Conservation (phyloP, 495 filamentous ascomycete species). For the Pyrenopolyporus hunteri region DNA sequence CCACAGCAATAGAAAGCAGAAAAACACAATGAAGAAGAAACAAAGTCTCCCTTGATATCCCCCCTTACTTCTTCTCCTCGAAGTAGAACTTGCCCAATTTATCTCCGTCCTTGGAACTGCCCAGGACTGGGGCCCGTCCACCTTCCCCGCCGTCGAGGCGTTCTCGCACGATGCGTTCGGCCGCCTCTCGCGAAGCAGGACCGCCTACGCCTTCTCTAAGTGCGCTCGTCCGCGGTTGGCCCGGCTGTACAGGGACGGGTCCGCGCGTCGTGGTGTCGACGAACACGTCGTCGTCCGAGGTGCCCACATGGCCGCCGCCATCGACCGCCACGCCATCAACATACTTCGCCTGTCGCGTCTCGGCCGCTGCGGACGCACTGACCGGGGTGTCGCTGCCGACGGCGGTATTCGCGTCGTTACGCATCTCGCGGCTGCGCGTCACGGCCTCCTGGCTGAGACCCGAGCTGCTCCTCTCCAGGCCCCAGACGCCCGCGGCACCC, state of each 20-base stretch:
- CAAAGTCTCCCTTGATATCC: background rate
- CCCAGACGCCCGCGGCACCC: slow-evolving; percentile 41
- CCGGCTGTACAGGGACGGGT: slow-evolving; percentile 45
- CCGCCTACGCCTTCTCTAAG: slow-evolving; percentile 44
- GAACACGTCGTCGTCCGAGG: slow-evolving; percentile 46
- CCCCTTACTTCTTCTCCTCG: slow-evolving; percentile 52
- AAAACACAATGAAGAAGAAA: background rate
- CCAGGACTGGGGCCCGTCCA: slow-evolving; percentile 44
- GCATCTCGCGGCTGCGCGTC: slow-evolving; percentile 34
- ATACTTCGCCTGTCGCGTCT: slow-evolving; percentile 52
- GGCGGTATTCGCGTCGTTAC: too few relatives aligned
- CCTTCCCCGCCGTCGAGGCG: slow-evolving; percentile 52
- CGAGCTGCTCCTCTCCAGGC: slow-evolving; percentile 51
- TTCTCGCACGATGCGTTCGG: slow-evolving; percentile 62
- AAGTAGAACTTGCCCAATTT: slow-evolving; percentile 61
- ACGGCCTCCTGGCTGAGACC: slow-evolving; percentile 49
- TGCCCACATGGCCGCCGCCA: slow-evolving; percentile 33
- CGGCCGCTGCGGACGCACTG: slow-evolving; percentile 48
- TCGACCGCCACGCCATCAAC: slow-evolving; percentile 55
- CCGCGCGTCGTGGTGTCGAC: slow-evolving; percentile 53
- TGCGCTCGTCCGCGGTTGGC: slow-evolving; percentile 42
- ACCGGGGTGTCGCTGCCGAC: slow-evolving; percentile 48
- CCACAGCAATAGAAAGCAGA: background rate
- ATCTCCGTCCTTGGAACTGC: slow-evolving; percentile 47
- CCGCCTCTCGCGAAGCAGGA: slow-evolving; percentile 48